Base-by-base conservation (phyloP, 106 monocot species). In the Dactylorhiza incarnata region DNA sequence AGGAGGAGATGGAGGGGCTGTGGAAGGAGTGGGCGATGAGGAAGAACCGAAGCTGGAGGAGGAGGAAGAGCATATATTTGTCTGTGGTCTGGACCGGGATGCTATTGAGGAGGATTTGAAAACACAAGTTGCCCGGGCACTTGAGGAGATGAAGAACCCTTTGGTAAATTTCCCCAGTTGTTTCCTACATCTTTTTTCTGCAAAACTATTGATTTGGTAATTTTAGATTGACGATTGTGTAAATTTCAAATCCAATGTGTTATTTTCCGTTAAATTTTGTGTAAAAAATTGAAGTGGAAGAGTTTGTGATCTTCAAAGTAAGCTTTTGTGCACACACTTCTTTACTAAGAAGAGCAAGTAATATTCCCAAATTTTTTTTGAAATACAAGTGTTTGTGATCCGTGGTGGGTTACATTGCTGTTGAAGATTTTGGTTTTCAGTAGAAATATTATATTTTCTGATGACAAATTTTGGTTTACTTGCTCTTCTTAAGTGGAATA, bases 31-130 rank as follows among this genome's bases (percentile, higher is more conserved):
- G n/a, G 53, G 67, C 25, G 83, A 77, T 6, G 83, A 79, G 48
- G 83, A 77, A 69, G 81, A 22, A 5, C 68, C 15, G 0, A 71
- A 37, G 49, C 62, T 84, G 11, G 76, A 77, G 26, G 84, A 77
- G 49, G 91, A 91, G 1, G 81, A 81, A 78, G 91, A 82, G 56
- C 75, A 49, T 49, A 86, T 91, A 53, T 91, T 88, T 81, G 84
- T 91, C 6, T 87, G 91, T 3, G 91, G 91, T 6, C 69, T 91
- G 75, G 88, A 91, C 44, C 81, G 86, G 6, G 88, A 88, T 73
- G 91, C 88, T 19, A 66, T 75, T 15, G 91, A 88, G 73, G 88
- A 86, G 49, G 91, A 91, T 73, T 14, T 91, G 16, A 88, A 73
- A 74, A 84, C 88, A 37, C 80, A 82, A 11, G 91, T 78, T 3